These are phyloP conservation scores for Chlorociboria aeruginascens DNA, from an alignment of 495 filamentous ascomycete genomes.

Conservation along the genomic window DNA sequence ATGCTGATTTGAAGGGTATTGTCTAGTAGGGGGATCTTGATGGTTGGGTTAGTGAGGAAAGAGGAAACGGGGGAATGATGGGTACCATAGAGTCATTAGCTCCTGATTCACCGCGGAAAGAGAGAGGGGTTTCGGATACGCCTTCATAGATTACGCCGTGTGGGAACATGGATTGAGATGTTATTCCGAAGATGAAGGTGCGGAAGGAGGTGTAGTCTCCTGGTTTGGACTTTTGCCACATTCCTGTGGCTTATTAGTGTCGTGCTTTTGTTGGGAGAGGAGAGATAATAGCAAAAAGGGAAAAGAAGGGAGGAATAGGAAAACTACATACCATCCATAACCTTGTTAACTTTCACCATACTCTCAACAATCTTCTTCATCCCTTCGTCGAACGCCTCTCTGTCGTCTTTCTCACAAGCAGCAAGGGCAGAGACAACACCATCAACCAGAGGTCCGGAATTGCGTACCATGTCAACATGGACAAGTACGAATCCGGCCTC, in stretches of 20 bases:
- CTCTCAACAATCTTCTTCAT: slow-evolving; percentile 47
- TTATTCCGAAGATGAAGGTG: slow-evolving; percentile 92
- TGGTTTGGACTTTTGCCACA: slow-evolving; percentile 80
- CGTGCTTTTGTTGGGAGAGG: slow-evolving; percentile 9
- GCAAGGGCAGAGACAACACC: slow-evolving; percentile 55
- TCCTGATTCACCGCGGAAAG: slow-evolving; percentile 77
- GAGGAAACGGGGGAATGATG: not conserved
- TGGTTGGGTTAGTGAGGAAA: slow-evolving; percentile 2
- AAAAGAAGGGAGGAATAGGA: not conserved
- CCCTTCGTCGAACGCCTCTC: slow-evolving; percentile 48
- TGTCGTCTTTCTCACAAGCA: slow-evolving; percentile 35
- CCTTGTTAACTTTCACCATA: slow-evolving; percentile 58
- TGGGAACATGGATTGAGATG: slow-evolving; percentile 82
- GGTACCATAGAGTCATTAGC: slow-evolving; percentile 75
- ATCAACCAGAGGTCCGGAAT: slow-evolving; percentile 58
- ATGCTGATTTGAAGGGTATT: slow-evolving; percentile 69
- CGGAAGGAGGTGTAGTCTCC: slow-evolving; percentile 70
- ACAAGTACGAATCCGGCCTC: slow-evolving; percentile 85
- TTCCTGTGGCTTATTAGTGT: slow-evolving; percentile 34
- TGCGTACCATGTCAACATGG: slow-evolving; percentile 73
- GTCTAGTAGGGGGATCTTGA: slow-evolving; percentile 67
- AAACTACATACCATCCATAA: slow-evolving; percentile 57
- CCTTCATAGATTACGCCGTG: slow-evolving; percentile 81
- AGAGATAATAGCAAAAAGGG: not conserved
- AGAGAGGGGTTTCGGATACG: slow-evolving; percentile 54